Base-by-base conservation (phyloP, 768 basidiomycete genomes). In the Sarcodon aspratus region DNA sequence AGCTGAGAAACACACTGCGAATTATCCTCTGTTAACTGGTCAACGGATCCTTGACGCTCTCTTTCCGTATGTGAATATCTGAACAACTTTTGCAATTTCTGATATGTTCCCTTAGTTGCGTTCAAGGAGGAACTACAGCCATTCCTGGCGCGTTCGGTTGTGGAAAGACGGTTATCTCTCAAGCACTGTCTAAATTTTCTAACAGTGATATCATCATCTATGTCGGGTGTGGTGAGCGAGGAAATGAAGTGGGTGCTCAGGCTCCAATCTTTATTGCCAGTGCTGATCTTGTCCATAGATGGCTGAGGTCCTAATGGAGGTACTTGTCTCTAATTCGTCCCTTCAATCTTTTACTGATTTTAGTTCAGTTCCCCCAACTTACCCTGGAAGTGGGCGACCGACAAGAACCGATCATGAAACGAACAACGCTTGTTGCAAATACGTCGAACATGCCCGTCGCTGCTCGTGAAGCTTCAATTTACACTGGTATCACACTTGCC, bases 401-500 rank as follows among this genome's bases (percentile, higher is more conserved):
- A 46, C 82, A 94, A 76, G 96, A 99, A 65, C 96, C 96, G 33
- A 98, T 99, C 74, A 99, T 99, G 96, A 99, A 99, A 69, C 94
- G 96, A 51, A 99, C 96, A 0, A 91, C 94, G 11, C 80, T 99
- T 18, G 94, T 99, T 52, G 96, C 96, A 55, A 99, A 99, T 65
- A 99, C 96, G 3, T 99, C 96, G 45, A 98, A 98, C 72, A 99
- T 99, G 96, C 96, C 96, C 57, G 96, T 99, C 57, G 96, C 96
- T 40, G 96, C 96, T 40, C 90, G 96, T 55, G 96, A 99, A 68
- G 96, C 96, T 5, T 97, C 95, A 15, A 98, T 99, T 63, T 99
- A 99, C 69, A 99, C 96, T 47, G 96, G 96, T 58, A 98, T 98
- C 68, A 98, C 96, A 1, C 80, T 98, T 17, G 93, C 96, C 21